A percentile compares a stretch with the other conserved stretches of the same genome.
Evolutionary conservation across 441 rosid species (phyloP).

Genomic region (Pelargonium myrrhifolium): DNA sequence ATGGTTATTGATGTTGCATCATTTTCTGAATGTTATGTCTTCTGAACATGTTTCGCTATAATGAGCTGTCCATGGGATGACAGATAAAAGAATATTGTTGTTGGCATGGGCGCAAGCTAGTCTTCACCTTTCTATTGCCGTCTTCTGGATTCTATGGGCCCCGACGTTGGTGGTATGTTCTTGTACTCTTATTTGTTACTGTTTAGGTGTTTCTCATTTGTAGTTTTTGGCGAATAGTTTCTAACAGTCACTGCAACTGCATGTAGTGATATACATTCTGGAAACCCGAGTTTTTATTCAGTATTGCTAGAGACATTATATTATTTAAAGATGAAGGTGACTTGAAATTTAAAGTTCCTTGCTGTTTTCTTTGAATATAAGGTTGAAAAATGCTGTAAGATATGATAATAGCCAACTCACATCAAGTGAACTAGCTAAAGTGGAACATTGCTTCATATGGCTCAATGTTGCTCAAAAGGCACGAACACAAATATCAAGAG

Average conservation of each 20-base stretch:
- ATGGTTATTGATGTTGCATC: not conserved
- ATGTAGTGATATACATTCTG: conserved; percentile 6
- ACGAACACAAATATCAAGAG: not conserved
- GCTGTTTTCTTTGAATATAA: too few relatives aligned
- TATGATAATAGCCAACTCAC: too few relatives aligned
- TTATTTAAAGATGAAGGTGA: too few relatives aligned
- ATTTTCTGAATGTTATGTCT: not conserved
- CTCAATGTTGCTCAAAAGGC: not conserved
- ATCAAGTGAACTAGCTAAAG: not conserved
- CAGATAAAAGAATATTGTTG: conserved; percentile 82
- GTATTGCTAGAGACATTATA: too few relatives aligned
- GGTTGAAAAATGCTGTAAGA: too few relatives aligned
- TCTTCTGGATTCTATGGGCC: conserved; percentile 95
- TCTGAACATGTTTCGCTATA: not conserved
- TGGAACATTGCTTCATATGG: not conserved
- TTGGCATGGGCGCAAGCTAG: conserved; percentile 71
- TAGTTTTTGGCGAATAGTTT: conserved; percentile 11
- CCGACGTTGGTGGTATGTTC: conserved; percentile 79
- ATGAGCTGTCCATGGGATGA: conserved; percentile 1
- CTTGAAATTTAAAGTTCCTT: too few relatives aligned
- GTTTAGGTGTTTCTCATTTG: conserved; percentile 14
- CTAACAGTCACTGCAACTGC: conserved; percentile 4
- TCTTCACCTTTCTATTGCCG: conserved; percentile 68
- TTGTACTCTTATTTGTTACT: conserved; percentile 5
- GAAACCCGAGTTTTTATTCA: not conserved